Evolutionary conservation across 495 filamentous ascomycete species (phyloP).

Genomic region (Glarea lozoyensis): DNA sequence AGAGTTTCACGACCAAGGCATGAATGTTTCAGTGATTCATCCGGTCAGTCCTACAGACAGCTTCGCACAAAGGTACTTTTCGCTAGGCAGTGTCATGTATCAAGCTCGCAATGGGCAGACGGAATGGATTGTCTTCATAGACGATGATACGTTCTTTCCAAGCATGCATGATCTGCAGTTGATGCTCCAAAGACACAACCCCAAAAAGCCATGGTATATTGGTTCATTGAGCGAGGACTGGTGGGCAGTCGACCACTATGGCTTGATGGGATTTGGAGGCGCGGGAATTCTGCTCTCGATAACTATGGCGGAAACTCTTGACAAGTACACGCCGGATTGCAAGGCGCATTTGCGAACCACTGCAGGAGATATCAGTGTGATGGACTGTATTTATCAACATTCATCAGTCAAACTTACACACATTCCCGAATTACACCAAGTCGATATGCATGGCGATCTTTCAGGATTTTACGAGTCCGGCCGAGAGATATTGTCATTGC

Average conservation of each 20-base stretch:
- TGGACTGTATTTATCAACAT: conserved; percentile 18
- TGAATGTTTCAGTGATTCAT: conserved; percentile 47
- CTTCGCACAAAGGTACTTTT: conserved; percentile 58
- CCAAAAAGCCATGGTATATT: conserved; percentile 47
- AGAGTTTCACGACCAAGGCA: conserved; percentile 33
- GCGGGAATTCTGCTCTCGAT: conserved; percentile 60
- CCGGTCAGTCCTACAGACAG: conserved; percentile 18
- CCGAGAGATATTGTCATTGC: conserved; percentile 43
- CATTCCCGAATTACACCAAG: conserved; percentile 28
- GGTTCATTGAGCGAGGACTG: conserved; percentile 61
- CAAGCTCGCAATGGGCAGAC: conserved; percentile 43
- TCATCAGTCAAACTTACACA: conserved; percentile 14
- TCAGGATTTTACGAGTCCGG: conserved; percentile 50
- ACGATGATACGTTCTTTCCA: conserved; percentile 72
- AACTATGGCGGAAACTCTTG: conserved; percentile 37
- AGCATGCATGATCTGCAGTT: conserved; percentile 49
- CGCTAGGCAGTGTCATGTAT: conserved; percentile 50
- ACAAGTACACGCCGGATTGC: conserved; percentile 15
- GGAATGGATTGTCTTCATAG: conserved; percentile 54
- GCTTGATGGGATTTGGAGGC: conserved; percentile 62
- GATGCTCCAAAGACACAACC: conserved; percentile 37
- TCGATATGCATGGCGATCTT: conserved; percentile 37
- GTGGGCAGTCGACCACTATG: conserved; percentile 50
- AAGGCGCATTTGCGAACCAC: conserved; percentile 14
- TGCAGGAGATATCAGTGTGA: conserved; percentile 17